Conservation (phyloP, 768 basidiomycete genomes). For the Terana coerulea region DNA sequence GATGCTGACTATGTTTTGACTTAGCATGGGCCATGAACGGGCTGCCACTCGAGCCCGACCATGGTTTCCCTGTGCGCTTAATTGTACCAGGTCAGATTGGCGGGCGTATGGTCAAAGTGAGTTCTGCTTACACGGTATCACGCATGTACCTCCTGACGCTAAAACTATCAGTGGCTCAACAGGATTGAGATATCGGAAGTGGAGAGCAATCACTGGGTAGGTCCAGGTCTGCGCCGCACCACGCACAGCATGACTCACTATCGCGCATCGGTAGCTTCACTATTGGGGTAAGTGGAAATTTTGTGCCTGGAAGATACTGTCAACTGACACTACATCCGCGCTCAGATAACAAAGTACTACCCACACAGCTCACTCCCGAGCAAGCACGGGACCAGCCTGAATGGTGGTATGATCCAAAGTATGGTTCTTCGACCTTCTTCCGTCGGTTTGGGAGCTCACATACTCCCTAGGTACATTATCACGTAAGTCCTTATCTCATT, state of each 20-base stretch:
- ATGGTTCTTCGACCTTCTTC: conserved; percentile 2
- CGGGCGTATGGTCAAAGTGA: conserved; percentile 45
- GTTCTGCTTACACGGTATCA: neutral
- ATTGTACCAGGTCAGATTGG: conserved; percentile 63
- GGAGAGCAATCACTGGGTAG: conserved; percentile 52
- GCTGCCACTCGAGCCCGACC: conserved; percentile 53
- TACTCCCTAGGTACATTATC: conserved; percentile 27
- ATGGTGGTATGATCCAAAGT: conserved; percentile 56
- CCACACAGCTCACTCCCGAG: conserved; percentile 46
- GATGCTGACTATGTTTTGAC: neutral
- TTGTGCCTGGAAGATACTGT: neutral
- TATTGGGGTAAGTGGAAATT: conserved; percentile 28
- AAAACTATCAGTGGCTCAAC: conserved; percentile 63
- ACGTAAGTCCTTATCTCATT: conserved; percentile 23
- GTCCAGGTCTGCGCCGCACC: conserved; percentile 14
- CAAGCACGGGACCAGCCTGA: conserved; percentile 45
- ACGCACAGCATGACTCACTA: neutral
- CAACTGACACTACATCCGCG: conserved; percentile 18
- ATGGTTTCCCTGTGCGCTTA: conserved; percentile 63
- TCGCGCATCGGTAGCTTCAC: conserved; percentile 25
- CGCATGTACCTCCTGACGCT: conserved; percentile 13
- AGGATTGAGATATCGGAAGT: conserved; percentile 46
- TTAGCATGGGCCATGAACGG: conserved; percentile 62
- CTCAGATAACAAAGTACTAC: conserved; percentile 59
- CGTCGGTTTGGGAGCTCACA: neutral